phyloP scores from a whole-genome alignment of 2,329 filamentous ascomycete species.

The Corinectria fuckeliana region DNA sequence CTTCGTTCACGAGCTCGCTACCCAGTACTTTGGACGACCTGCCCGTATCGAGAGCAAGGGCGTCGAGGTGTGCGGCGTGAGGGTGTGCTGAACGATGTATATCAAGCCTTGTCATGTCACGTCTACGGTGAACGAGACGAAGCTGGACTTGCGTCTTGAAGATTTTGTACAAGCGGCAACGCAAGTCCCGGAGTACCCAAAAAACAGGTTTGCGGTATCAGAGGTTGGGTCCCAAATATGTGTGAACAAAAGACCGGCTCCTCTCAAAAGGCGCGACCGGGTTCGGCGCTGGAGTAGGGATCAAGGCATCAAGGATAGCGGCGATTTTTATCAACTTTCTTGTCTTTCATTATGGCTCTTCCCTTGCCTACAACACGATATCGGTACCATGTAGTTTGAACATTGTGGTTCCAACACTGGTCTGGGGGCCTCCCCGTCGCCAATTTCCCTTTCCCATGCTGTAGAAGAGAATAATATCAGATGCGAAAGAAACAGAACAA shows the following conservation, averaged over 20 bases:
- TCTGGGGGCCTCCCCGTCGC: neutral
- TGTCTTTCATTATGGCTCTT: neutral
- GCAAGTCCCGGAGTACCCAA: conserved; percentile 17
- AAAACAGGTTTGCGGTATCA: neutral
- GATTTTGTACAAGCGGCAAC: conserved; percentile 26
- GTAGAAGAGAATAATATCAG: neutral
- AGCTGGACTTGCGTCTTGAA: conserved; percentile 37
- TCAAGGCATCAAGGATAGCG: neutral
- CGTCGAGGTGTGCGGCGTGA: conserved; percentile 77
- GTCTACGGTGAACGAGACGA: conserved; percentile 21
- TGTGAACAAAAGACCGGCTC: neutral
- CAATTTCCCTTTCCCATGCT: neutral
- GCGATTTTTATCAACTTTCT: neutral
- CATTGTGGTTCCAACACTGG: neutral
- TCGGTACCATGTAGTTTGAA: neutral
- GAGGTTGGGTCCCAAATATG: neutral
- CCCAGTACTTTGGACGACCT: conserved; percentile 69
- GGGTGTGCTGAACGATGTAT: conserved; percentile 62
- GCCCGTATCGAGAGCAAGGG: conserved; percentile 71
- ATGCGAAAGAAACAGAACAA: neutral
- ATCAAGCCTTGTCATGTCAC: conserved; percentile 2
- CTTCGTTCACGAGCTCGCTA: conserved; percentile 69
- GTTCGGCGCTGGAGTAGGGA: neutral
- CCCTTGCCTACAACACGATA: neutral
- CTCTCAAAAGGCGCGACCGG: neutral